These are phyloP conservation scores for Tricholoma bakamatsutake DNA, from an alignment of 768 basidiomycete species.

Conservation along the genomic window DNA sequence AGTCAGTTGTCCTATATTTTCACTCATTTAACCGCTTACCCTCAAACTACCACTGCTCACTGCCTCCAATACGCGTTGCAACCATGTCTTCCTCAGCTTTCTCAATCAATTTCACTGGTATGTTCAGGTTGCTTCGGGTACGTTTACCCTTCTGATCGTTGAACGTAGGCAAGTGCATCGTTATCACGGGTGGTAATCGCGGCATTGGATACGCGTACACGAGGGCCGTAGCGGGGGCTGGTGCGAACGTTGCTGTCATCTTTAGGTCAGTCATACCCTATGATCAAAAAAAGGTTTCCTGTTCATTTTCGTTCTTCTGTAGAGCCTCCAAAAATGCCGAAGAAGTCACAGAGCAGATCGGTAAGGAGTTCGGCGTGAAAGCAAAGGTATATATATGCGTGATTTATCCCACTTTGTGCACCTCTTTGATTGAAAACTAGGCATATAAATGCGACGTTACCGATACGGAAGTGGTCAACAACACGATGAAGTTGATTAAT, in stretches of 20 bases:
- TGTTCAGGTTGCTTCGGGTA: neutral
- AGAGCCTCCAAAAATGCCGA: conserved; percentile 45
- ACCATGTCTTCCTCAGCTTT: conserved; percentile 11
- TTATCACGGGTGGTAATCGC: conserved; percentile 58
- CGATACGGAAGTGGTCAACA: conserved; percentile 34
- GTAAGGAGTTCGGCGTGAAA: conserved; percentile 37
- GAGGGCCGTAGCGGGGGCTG: conserved; percentile 46
- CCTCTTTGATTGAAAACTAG: conserved; percentile 18
- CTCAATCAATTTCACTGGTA: conserved; percentile 24
- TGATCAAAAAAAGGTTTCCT: neutral
- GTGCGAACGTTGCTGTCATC: conserved; percentile 56
- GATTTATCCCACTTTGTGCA: neutral
- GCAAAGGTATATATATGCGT: conserved; percentile 30
- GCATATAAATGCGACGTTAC: conserved; percentile 61
- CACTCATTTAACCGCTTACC: neutral
- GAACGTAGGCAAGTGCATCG: conserved; percentile 31
- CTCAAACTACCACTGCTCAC: neutral
- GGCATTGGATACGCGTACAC: conserved; percentile 57
- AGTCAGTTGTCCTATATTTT: neutral
- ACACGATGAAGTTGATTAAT: conserved; percentile 43
- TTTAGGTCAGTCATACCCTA: conserved; percentile 34
- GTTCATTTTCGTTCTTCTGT: neutral
- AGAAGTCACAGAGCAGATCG: conserved; percentile 40
- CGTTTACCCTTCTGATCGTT: neutral
- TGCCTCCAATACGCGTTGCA: neutral